Evolutionary conservation across 495 filamentous ascomycete genomes (phyloP), one percentile per base, ranked within the genome.

Genomic region (Clavariopsis aquatica): DNA sequence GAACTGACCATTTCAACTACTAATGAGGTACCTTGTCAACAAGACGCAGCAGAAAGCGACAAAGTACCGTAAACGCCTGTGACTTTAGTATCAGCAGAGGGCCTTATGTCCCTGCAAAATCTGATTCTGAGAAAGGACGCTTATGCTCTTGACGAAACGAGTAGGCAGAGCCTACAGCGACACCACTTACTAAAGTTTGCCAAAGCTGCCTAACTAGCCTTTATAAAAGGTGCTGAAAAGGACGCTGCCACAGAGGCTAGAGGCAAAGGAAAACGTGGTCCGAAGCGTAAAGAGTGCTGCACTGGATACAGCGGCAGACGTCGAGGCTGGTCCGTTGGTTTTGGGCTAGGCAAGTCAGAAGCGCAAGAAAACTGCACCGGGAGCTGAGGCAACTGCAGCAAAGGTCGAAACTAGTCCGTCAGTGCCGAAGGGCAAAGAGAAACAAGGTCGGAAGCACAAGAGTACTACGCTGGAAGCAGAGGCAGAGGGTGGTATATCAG

Each of bases 131-230:
- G 34, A 4, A 8, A 54, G n/a, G 7, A 52, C n/a, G n/a, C n/a
- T n/a, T n/a, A n/a, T n/a, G 20, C 7, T 2, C 47, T 29, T 54
- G 20, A n/a, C 34, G 51, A 54, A n/a, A 6, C 28, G 34, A 54
- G 51, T 34, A 54, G 34, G 4, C 34, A 28, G 9, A 23, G 55
- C 23, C 24, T 46, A 26, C 24, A 45, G 36, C n/a, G n/a, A n/a
- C 46, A 24, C 38, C 36, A 26, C 27, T 36, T 58, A 47, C 23
- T 47, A 41, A 58, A 58, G 36, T 20, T 58, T 22, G 41, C 20
- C 26, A 45, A 24, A 29, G 36, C 55, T 47, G 55, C 55, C 28
- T 3, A 58, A 47, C 46, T 47, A 58, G 46, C 55, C 9, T 58
- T 58, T 45, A 23, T 24, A 36, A 58, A 58, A 41, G 15, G 55